Evolutionary conservation across 2,329 filamentous ascomycete genomes (phyloP).

Genomic region (Davidsoniella virescens): DNA sequence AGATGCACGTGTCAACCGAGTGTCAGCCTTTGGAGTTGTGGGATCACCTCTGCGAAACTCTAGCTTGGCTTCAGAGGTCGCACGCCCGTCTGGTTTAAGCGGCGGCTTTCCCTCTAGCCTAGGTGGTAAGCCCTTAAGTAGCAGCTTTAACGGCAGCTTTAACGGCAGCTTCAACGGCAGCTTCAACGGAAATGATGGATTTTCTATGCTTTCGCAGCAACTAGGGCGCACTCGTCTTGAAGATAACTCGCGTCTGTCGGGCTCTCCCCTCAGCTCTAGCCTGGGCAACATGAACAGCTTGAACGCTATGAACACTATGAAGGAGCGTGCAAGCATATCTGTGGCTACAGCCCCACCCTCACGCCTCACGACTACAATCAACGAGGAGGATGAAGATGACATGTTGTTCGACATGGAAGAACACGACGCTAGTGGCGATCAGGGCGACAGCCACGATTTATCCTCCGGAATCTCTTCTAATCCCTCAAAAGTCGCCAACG

Average conservation of each 20-base stretch:
- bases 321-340: slow-evolving; percentile 3
- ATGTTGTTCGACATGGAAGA: slow-evolving; percentile 13
- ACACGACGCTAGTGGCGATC: not conserved
- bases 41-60: slow-evolving; percentile 50
- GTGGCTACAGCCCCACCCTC: not conserved
- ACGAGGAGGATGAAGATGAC: slow-evolving; percentile 10
- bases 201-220: slow-evolving; percentile 11
- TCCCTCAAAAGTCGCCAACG: not conserved
- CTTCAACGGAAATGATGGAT: slow-evolving; percentile 7
- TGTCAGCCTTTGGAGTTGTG: slow-evolving; percentile 49
- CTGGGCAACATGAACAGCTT: not conserved
- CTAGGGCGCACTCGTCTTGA: slow-evolving; percentile 8
- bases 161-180: slow-evolving; percentile 6
- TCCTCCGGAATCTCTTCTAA: not conserved
- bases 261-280: slow-evolving; percentile 3
- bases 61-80: slow-evolving; percentile 34
- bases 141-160: slow-evolving; percentile 8
- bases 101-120: slow-evolving; percentile 2
- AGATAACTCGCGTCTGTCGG: slow-evolving; percentile 3
- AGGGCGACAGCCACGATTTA: not conserved
- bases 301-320: not conserved
- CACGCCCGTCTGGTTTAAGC: slow-evolving; percentile 1
- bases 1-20: slow-evolving; percentile 19
- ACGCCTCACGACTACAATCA: slow-evolving; percentile 10
- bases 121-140: slow-evolving; percentile 2